These are phyloP conservation scores for Neurospora pannonica DNA, from an alignment of 495 filamentous ascomycete species.

Conservation along the genomic window DNA sequence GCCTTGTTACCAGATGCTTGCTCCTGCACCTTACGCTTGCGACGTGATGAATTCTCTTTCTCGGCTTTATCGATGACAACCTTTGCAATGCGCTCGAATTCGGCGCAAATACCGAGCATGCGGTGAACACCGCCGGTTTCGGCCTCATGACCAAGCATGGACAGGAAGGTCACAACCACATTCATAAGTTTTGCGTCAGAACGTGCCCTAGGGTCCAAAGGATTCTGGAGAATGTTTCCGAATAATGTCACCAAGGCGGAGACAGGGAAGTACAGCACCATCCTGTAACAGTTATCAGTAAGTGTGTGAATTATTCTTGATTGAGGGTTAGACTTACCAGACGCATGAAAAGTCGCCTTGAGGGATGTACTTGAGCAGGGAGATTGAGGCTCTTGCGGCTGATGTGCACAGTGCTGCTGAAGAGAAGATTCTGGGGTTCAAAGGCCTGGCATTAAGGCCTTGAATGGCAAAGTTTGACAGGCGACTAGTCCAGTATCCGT, in stretches of 20 bases:
- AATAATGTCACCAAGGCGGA: conserved; percentile 93
- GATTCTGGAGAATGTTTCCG: conserved; percentile 94
- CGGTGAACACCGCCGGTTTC: conserved; percentile 80
- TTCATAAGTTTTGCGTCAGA: conserved; percentile 88
- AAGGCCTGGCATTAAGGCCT: conserved; percentile 76
- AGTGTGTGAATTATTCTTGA: not conserved
- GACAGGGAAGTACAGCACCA: conserved; percentile 94
- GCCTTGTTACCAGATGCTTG: conserved; percentile 16
- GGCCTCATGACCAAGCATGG: conserved; percentile 58
- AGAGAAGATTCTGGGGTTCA: conserved; percentile 92
- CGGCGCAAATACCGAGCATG: conserved; percentile 86
- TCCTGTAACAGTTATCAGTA: conserved; percentile 43
- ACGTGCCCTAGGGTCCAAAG: conserved; percentile 76
- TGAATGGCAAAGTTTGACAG: conserved; percentile 93
- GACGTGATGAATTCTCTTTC: conserved; percentile 61
- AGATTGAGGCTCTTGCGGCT: conserved; percentile 85
- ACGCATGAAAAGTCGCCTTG: conserved; percentile 91
- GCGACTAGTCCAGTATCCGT: conserved; percentile 95
- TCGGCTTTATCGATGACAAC: conserved; percentile 87
- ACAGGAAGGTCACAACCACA: conserved; percentile 81
- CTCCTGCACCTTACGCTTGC: conserved; percentile 69
- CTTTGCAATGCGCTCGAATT: conserved; percentile 91
- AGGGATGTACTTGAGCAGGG: conserved; percentile 90
- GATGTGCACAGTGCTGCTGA: conserved; percentile 86
- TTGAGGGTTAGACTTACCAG: conserved; percentile 53